Evolutionary conservation across 2,329 filamentous ascomycete genomes (phyloP), one percentile per base, ranked within the genome.

Genomic region (Ceratocystis diversiconidia): DNA sequence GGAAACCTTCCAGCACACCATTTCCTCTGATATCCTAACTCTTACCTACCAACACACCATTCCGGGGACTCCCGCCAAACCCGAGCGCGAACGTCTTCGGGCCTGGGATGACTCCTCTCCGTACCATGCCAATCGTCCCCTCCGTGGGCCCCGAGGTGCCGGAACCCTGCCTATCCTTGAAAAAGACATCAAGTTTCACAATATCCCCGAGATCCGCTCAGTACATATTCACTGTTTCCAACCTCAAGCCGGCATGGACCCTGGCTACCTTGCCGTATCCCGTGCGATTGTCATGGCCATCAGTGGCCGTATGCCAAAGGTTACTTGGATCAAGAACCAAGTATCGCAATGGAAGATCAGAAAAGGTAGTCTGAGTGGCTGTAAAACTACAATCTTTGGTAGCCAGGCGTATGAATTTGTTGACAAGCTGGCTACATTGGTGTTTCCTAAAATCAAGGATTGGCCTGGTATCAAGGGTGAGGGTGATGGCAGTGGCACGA

Each of bases 401-500:
- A 87, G 94, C 73, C 82, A 87, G 67, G 94, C 95, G 72, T 89
- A 90, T 69, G 87, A 96, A 74, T 96, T 99, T 74, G 73, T 99
- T 57, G 88, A 92, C 72, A 96, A 96, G 78, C 79, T 91, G 70
- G 80, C 97, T 65, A 90, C 95, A 73, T 79, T 97, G 7, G 92
- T 99, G 5, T 81, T 97, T 73, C 94, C 94, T 48, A 89, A 86
- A 73, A 95, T 99, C 76, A 99, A 97, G 80, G 94, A 99, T 71
- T 99, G 90, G 88, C 84, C 83, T 65, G 94, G 94, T 59, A 68
- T 66, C 44, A 22, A 28, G 62, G 74, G 72, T 55, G 89, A 89
- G 48, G 94, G 94, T 72, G 94, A 99, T 74, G 86, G 85, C 72
- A 87, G 87, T 68, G 94, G 94, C 46, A 96, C 97, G 75, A 81